These are phyloP conservation scores for Coix lacrymajobi DNA, from an alignment of 176 grass and related monocot species.

Conservation along the genomic window DNA sequence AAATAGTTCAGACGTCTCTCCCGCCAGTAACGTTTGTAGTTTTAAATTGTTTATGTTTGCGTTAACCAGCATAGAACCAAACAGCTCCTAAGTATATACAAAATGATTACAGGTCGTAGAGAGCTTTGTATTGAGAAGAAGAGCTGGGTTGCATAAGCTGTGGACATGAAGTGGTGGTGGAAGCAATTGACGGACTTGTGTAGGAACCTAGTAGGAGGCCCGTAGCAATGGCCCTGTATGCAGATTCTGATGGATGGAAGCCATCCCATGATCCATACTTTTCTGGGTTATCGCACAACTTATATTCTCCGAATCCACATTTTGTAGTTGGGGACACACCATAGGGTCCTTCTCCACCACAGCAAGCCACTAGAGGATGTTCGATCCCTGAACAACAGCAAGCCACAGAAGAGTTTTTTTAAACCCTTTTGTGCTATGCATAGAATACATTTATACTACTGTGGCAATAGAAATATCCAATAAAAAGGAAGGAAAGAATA, in stretches of 20 bases:
- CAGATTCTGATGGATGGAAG: slow-evolving; percentile 43
- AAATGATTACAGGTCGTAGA: slow-evolving; percentile 19
- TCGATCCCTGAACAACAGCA: slow-evolving; percentile 39
- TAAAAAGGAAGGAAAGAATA: neutral
- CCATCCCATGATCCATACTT: slow-evolving; percentile 70
- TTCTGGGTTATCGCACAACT: slow-evolving; percentile 41
- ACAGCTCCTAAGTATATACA: slow-evolving; percentile 13
- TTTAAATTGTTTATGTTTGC: too few species aligned
- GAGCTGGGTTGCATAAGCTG: neutral
- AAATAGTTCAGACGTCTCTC: too few species aligned
- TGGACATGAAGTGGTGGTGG: slow-evolving; percentile 11
- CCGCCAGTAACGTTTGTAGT: too few species aligned
- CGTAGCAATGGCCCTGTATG: slow-evolving; percentile 44
- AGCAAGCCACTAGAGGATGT: slow-evolving; percentile 49
- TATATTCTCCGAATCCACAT: slow-evolving; percentile 32
- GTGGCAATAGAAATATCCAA: neutral
- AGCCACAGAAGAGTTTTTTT: neutral
- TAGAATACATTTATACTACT: neutral
- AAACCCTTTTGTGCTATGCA: neutral
- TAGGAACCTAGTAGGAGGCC: slow-evolving; percentile 44
- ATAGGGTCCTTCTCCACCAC: slow-evolving; percentile 37
- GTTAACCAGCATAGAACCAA: too few species aligned
- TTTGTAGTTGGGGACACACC: neutral
- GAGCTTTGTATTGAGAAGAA: slow-evolving; percentile 12
- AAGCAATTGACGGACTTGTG: slow-evolving; percentile 30